Conservation (phyloP, 2,329 filamentous ascomycete genomes). For the Cordyceps javanica region DNA sequence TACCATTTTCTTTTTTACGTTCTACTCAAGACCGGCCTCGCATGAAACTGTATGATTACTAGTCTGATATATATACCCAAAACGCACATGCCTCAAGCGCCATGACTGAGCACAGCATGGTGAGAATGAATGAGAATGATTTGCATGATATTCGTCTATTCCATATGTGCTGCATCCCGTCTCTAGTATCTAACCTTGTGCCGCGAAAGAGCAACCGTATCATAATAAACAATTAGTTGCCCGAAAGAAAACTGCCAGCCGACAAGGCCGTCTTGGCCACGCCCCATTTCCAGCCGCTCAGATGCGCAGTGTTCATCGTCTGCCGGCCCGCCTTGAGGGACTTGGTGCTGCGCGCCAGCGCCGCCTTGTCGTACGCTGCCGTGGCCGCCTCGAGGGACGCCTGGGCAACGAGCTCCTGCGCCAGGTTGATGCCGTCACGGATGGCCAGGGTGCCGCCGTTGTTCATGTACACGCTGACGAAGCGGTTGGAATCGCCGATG, state of each 20-base stretch:
- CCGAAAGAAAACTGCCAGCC: neutral
- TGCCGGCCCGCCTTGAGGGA: slow-evolving; percentile 17
- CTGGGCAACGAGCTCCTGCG: slow-evolving; percentile 25
- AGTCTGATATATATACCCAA: neutral
- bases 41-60: neutral
- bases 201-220: neutral
- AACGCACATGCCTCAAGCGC: neutral
- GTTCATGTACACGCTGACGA: slow-evolving; percentile 37
- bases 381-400: slow-evolving; percentile 23
- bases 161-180: neutral
- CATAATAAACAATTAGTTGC: neutral
- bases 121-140: neutral
- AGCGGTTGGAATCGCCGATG: slow-evolving; percentile 41
- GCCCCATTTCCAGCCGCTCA: slow-evolving; percentile 13
- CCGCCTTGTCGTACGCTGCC: slow-evolving; percentile 26
- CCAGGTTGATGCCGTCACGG: slow-evolving; percentile 36
- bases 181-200: neutral
- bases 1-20: neutral
- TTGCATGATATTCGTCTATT: neutral
- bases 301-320: slow-evolving; percentile 11
- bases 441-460: slow-evolving; percentile 39
- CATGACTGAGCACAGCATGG: neutral
- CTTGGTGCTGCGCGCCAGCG: slow-evolving; percentile 25
- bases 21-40: neutral
- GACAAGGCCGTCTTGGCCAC: slow-evolving; percentile 10